phyloP scores from a whole-genome alignment of 2,329 filamentous ascomycete genomes.

The Ophiostoma ips region DNA sequence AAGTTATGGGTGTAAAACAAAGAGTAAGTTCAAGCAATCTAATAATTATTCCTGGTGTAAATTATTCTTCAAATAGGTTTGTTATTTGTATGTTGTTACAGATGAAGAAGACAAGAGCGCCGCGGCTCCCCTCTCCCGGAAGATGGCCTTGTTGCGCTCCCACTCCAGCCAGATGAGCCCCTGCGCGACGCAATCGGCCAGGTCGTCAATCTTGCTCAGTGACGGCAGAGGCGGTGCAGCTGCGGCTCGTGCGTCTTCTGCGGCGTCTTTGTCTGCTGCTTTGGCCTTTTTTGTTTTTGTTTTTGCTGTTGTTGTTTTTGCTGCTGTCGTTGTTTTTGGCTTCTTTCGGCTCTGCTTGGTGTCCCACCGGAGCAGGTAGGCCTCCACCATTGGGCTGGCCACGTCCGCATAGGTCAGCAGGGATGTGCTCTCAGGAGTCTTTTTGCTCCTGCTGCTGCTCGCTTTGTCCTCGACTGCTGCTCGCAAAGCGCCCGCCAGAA shows the following conservation, averaged over 20 bases:
- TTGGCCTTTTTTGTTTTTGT: neutral
- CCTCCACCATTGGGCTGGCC: conserved; percentile 6
- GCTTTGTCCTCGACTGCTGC: neutral
- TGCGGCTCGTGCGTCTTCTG: neutral
- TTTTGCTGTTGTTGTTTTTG: neutral
- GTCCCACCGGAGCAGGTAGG: conserved; percentile 11
- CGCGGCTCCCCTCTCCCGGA: conserved; percentile 21
- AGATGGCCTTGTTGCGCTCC: conserved; percentile 42
- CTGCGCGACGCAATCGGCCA: conserved; percentile 68
- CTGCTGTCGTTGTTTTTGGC: neutral
- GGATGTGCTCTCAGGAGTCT: too few species aligned
- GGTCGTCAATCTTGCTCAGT: conserved; percentile 58
- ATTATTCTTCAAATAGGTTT: too few species aligned
- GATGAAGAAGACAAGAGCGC: too few species aligned
- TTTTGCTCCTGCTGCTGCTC: too few species aligned
- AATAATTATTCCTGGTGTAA: too few species aligned
- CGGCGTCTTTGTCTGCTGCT: conserved; percentile 1
- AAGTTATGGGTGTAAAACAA: too few species aligned
- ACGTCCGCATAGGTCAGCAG: neutral
- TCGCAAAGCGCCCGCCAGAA: conserved; percentile 9
- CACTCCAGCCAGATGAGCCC: conserved; percentile 65
- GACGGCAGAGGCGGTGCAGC: too few species aligned
- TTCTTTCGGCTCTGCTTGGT: conserved; percentile 3
- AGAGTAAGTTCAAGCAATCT: too few species aligned
- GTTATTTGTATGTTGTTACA: too few species aligned